These are phyloP conservation scores for Astrothelium macrocarpum DNA, from an alignment of 495 filamentous ascomycete genomes.

Conservation along the genomic window DNA sequence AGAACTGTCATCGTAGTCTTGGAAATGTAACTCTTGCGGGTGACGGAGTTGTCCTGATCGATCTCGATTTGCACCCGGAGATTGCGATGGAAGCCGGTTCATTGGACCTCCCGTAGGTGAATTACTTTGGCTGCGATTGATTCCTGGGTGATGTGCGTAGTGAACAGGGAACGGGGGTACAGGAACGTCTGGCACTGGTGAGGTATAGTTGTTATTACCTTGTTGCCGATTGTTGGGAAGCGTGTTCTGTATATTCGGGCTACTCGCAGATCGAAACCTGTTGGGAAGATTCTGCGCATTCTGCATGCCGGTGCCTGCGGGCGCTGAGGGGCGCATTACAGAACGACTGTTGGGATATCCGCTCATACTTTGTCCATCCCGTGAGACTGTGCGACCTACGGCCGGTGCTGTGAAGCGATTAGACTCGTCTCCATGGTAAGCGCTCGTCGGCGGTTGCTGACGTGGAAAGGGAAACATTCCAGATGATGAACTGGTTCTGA, in stretches of 20 bases:
- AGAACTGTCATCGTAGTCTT: not conserved
- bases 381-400: conserved; percentile 64
- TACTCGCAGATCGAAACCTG: conserved; percentile 58
- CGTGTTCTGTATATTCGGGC: conserved; percentile 55
- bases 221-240: conserved; percentile 40
- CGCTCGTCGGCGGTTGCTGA: conserved; percentile 41
- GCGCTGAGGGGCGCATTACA: conserved; percentile 70
- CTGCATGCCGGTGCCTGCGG: conserved; percentile 53
- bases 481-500: conserved; percentile 68
- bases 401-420: conserved; percentile 83
- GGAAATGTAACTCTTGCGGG: not conserved
- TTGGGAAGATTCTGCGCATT: conserved; percentile 27
- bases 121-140: conserved; percentile 58
- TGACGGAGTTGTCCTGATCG: not conserved
- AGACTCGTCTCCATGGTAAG: conserved; percentile 20
- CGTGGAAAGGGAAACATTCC: conserved; percentile 69
- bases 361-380: conserved; percentile 47
- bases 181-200: conserved; percentile 59
- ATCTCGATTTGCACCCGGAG: not conserved
- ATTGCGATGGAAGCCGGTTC: not conserved
- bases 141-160: conserved; percentile 47
- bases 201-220: conserved; percentile 53
- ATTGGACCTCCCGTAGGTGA: conserved; percentile 40
- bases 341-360: conserved; percentile 55
- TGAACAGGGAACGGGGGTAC: conserved; percentile 54